These are phyloP conservation scores for Golubevia sp. DNA, from an alignment of 1,284 basidiomycete genomes.

Conservation along the genomic window DNA sequence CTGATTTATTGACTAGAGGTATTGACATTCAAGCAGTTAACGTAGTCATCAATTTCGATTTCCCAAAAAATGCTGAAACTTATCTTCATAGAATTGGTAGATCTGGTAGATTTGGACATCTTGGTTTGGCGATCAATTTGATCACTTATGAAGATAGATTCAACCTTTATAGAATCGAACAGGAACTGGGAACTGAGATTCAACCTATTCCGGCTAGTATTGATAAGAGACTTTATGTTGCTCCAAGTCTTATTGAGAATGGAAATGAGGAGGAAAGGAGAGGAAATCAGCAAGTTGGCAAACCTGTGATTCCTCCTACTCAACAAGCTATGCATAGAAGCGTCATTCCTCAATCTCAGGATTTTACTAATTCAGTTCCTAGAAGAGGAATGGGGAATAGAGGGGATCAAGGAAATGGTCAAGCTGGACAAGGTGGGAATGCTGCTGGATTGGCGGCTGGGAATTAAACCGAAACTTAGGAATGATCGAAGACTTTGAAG, in stretches of 20 bases:
- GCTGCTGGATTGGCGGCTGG: background rate
- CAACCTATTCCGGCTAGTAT: slow-evolving; percentile 90
- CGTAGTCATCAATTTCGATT: slow-evolving; percentile 99
- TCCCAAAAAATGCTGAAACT: slow-evolving; percentile 97
- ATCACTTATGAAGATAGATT: slow-evolving; percentile 87
- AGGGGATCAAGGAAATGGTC: background rate
- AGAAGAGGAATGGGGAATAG: slow-evolving; percentile 13
- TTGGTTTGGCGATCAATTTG: slow-evolving; percentile 95
- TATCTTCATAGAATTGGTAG: slow-evolving; percentile 98
- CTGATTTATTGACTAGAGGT: slow-evolving; percentile 91
- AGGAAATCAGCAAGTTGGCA: slow-evolving; percentile 44
- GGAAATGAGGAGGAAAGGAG: slow-evolving; percentile 24
- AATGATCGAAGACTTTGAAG: background rate
- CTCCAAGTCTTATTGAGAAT: slow-evolving; percentile 45
- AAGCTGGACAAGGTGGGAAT: background rate
- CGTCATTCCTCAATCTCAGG: slow-evolving; percentile 50
- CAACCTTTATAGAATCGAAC: slow-evolving; percentile 96
- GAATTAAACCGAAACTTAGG: no score
- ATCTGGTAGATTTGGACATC: slow-evolving; percentile 93
- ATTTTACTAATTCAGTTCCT: slow-evolving; percentile 53
- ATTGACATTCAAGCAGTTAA: slow-evolving; percentile 99
- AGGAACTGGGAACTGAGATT: slow-evolving; percentile 97
- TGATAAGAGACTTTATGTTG: slow-evolving; percentile 82
- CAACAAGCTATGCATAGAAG: slow-evolving; percentile 57
- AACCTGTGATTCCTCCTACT: slow-evolving; percentile 58